Conservation (phyloP, 177 flowering plant genomes). For the Tripterygium wilfordii region DNA sequence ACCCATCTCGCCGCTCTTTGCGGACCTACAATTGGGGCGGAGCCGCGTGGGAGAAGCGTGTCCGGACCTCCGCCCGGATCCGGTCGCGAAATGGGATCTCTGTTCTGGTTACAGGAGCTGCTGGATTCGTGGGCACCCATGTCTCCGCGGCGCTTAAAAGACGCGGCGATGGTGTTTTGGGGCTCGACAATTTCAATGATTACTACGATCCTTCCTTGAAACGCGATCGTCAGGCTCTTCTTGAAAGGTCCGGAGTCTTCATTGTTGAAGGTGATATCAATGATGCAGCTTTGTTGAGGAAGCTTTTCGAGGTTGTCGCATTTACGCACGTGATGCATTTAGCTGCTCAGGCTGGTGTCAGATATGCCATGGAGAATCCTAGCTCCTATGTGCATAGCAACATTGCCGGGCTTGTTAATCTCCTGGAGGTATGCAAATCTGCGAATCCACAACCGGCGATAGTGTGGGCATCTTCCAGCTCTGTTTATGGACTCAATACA, state of each 20-base stretch:
- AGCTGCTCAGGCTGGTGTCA: constrained; percentile 80
- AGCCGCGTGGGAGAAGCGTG: constrained; percentile 45
- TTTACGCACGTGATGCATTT: constrained; percentile 75
- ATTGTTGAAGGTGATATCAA: constrained; percentile 66
- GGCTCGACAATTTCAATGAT: constrained; percentile 55
- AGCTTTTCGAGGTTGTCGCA: constrained; percentile 50
- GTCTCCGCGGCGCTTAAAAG: constrained; percentile 49
- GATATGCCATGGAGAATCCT: constrained; percentile 77
- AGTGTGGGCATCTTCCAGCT: constrained; percentile 73
- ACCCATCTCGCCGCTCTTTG: constrained; percentile 48
- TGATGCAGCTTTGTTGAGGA: constrained; percentile 37
- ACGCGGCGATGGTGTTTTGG: constrained; percentile 67
- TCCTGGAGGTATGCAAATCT: constrained; percentile 57
- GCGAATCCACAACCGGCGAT: constrained; percentile 66
- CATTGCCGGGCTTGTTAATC: constrained; percentile 56
- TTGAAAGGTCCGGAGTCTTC: constrained; percentile 48
- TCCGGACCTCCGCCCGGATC: constrained; percentile 42
- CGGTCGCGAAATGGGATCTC: constrained; percentile 39
- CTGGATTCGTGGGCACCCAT: constrained; percentile 66
- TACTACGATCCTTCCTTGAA: constrained; percentile 57
- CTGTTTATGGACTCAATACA: constrained; percentile 64
- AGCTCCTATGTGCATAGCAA: constrained; percentile 62
- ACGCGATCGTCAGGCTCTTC: constrained; percentile 45
- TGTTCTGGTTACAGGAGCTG: constrained; percentile 67
- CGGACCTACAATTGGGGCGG: constrained; percentile 39